These are phyloP conservation scores for Parietichytrium sp. DNA, from an alignment of 108 stramenopile genomes.

Conservation along the genomic window DNA sequence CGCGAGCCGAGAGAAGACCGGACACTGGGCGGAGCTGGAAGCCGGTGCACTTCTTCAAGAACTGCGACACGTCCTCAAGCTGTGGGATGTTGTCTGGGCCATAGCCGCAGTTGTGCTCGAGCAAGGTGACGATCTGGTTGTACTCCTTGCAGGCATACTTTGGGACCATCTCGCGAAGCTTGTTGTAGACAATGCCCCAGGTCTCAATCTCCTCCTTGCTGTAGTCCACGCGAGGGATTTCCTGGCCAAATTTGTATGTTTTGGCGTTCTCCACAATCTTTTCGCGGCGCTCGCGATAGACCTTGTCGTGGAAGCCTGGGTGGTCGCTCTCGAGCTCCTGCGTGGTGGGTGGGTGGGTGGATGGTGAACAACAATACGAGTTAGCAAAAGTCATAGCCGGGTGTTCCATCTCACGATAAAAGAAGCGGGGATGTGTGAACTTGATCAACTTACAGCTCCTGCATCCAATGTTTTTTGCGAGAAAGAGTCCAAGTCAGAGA, in stretches of 20 bases:
- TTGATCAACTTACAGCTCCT: constrained; percentile 34
- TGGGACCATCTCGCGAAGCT: constrained; percentile 73
- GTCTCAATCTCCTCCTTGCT: constrained; percentile 79
- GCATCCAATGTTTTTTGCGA: constrained; percentile 41
- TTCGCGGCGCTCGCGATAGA: constrained; percentile 75
- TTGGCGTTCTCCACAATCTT: constrained; percentile 69
- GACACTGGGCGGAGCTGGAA: constrained; percentile 86
- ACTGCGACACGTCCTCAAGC: constrained; percentile 76
- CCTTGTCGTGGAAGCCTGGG: constrained; percentile 81
- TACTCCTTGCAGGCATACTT: constrained; percentile 88
- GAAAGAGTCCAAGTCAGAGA: constrained; percentile 40
- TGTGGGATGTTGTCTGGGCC: constrained; percentile 78
- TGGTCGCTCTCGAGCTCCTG: constrained; percentile 76
- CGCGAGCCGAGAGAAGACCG: constrained; percentile 87
- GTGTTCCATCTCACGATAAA: background rate
- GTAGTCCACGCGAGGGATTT: constrained; percentile 81
- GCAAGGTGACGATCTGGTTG: constrained; percentile 52
- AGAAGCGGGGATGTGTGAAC: background rate
- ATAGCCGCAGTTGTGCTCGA: constrained; percentile 80
- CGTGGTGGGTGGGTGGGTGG: background rate
- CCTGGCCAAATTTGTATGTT: constrained; percentile 68
- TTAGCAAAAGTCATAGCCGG: background rate
- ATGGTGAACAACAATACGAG: background rate
- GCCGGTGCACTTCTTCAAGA: constrained; percentile 71
- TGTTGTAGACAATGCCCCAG: constrained; percentile 87